phyloP scores from a whole-genome alignment of 306 rosid species.

The Fragaria vesca region DNA sequence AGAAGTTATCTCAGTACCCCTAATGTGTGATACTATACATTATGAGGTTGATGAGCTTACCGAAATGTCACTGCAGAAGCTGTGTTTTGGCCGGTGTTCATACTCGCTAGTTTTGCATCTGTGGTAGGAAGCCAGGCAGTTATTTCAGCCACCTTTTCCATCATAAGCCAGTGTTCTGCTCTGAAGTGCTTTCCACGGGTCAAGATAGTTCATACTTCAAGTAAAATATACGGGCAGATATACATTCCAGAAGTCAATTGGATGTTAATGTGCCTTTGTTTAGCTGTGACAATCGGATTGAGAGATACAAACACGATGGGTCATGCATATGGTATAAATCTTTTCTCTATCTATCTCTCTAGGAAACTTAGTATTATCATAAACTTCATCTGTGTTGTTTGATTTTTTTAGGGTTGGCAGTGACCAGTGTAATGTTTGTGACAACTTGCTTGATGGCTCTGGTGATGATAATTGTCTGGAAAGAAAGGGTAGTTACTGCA shows the following conservation, averaged over 20 bases:
- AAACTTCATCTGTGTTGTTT: constrained; percentile 29
- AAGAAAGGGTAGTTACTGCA: constrained; percentile 42
- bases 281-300: constrained; percentile 60
- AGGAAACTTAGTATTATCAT: background rate
- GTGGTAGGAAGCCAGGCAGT: constrained; percentile 73
- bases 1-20: constrained; percentile 25
- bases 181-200: constrained; percentile 66
- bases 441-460: constrained; percentile 77
- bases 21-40: background rate
- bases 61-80: constrained; percentile 44
- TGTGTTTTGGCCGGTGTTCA: constrained; percentile 76
- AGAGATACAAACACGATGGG: constrained; percentile 66
- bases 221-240: constrained; percentile 62
- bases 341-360: background rate
- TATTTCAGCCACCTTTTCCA: constrained; percentile 70
- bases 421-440: constrained; percentile 64
- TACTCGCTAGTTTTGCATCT: constrained; percentile 63
- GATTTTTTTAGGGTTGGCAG: constrained; percentile 52
- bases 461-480: constrained; percentile 66
- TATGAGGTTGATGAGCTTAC: background rate
- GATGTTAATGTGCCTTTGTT: constrained; percentile 71
- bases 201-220: constrained; percentile 62
- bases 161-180: constrained; percentile 68
- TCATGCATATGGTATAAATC: constrained; percentile 64
- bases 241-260: constrained; percentile 81